These are phyloP conservation scores for Lichtheimia ornata DNA, from an alignment of 371 early-diverging fungal genomes.

Conservation along the genomic window DNA sequence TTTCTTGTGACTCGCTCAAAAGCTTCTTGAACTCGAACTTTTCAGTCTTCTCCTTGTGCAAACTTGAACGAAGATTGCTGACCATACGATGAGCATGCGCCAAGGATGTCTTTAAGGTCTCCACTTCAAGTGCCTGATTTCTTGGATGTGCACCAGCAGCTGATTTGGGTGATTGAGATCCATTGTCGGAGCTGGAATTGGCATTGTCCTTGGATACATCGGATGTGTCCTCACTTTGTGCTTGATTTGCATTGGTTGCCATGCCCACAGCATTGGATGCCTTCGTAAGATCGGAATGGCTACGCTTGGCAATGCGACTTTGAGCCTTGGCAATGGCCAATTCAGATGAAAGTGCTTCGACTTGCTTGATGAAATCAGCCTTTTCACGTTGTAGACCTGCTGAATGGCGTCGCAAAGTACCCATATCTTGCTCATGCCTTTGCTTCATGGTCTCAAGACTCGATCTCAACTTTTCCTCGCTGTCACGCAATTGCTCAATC, in stretches of 20 bases:
- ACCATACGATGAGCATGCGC: slow-evolving; percentile 55
- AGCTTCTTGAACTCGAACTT: slow-evolving; percentile 66
- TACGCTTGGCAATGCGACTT: slow-evolving; percentile 38
- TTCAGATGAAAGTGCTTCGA: slow-evolving; percentile 65
- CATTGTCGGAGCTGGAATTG: slow-evolving; percentile 14
- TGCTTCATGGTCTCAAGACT: slow-evolving; percentile 58
- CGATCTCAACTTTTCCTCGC: slow-evolving; percentile 59
- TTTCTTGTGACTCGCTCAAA: slow-evolving; percentile 62
- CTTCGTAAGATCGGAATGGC: slow-evolving; percentile 34
- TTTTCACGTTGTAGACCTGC: slow-evolving; percentile 71
- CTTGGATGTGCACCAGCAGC: slow-evolving; percentile 26
- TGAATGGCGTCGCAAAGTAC: slow-evolving; percentile 58
- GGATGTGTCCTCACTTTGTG: slow-evolving; percentile 28
- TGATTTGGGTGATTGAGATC: slow-evolving; percentile 24
- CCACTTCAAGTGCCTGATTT: slow-evolving; percentile 45
- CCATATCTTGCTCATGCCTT: slow-evolving; percentile 70
- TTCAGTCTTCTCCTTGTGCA: slow-evolving; percentile 56
- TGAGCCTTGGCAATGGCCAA: slow-evolving; percentile 52
- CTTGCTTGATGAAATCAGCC: slow-evolving; percentile 52
- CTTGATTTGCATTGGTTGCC: background rate
- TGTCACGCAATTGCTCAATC: slow-evolving; percentile 64
- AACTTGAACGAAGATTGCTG: slow-evolving; percentile 40
- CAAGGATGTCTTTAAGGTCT: slow-evolving; percentile 45
- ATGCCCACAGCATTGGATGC: slow-evolving; percentile 21
- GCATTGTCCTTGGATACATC: slow-evolving; percentile 21